A percentile compares a stretch with the other conserved stretches of the same genome.
Evolutionary conservation across 306 rosid genomes (phyloP).

Genomic region (Prunus mira): DNA sequence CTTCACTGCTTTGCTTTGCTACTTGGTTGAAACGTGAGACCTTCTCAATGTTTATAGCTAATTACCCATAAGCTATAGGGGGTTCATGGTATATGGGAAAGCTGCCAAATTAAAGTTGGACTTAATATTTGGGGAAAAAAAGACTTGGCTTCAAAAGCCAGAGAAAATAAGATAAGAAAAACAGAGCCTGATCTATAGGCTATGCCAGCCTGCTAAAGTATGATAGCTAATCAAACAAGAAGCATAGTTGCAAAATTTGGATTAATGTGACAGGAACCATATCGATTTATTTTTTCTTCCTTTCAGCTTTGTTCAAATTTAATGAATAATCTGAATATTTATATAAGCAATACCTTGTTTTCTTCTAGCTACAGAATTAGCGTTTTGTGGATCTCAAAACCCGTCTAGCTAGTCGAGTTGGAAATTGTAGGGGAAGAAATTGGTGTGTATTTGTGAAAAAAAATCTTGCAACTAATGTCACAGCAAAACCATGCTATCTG

Average conservation of each 20-base stretch:
- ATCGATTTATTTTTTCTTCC: background rate
- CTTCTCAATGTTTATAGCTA: background rate
- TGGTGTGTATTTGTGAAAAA: constrained; percentile 4
- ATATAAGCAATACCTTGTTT: constrained; percentile 1
- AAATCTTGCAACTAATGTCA: background rate
- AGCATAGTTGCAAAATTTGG: background rate
- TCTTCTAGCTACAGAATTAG: background rate
- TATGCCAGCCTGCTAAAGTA: background rate
- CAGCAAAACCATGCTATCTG: constrained; percentile 2
- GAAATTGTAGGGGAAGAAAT: background rate
- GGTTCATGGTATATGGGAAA: background rate
- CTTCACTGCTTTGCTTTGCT: background rate
- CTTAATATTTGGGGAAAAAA: too few species aligned
- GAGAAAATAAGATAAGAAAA: background rate
- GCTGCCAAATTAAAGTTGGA: too few species aligned
- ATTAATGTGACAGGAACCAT: background rate
- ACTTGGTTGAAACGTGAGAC: background rate
- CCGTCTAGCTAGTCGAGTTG: background rate
- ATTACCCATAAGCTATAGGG: background rate
- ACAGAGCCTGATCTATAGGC: background rate
- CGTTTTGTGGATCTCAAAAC: background rate
- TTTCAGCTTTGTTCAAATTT: background rate
- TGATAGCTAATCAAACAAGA: background rate
- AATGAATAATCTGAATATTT: background rate
- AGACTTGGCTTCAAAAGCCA: background rate